Evolutionary conservation across 192 early-diverging fungal genomes (phyloP), one percentile per base, ranked within the genome.

Genomic region (Rhizoclosmatium sp.): DNA sequence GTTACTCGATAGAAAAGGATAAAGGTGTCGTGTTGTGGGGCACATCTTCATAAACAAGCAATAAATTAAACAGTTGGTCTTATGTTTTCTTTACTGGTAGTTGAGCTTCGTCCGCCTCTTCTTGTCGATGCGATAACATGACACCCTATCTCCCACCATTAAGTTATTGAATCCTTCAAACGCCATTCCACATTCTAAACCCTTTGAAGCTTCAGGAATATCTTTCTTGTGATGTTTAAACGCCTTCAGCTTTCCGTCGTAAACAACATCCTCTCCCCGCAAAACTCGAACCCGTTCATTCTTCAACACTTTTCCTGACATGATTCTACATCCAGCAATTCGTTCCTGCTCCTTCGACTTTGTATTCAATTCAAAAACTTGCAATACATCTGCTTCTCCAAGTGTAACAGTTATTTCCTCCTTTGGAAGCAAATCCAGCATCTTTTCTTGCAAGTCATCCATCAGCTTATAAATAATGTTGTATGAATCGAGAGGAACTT

Each of bases 401-500:
- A 87, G 86, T n/a, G 95, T 89, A 65, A 94, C 92, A 19, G 89
- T 92, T 59, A 92, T 84, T 41, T 92, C 81, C 47, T 94, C 88
- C 10, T 95, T 94, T 68, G 95, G 93, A 44, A 99, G 86, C 42
- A 93, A 85, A 40, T 91, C 89, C 5, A 87, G 82, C 82, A 99
- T 82, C 59, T 88, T 78, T 56, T 91, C 86, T 84, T 97, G 96
- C 47, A 98, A 85, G 66, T 94, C 92, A 75, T 99, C 97, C 56
- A 99, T 75, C n/a, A 99, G 86, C 73, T 93, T 91, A 86, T 99
- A 99, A 69, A 99, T 98, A 69, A 99, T 89, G 12, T 92, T 90
- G 80, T 93, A 93, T 23, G 88, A 80, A 71, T 90, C 85, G 47
- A 99, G 82, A 1, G 83, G 78, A 39, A 99, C 94, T 65, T 88